Percentiles rank a stretch among this genome's conserved stretches.
These are phyloP conservation scores for Alisma plantagoaquatica DNA, from an alignment of 106 monocot species.

Conservation along the genomic window DNA sequence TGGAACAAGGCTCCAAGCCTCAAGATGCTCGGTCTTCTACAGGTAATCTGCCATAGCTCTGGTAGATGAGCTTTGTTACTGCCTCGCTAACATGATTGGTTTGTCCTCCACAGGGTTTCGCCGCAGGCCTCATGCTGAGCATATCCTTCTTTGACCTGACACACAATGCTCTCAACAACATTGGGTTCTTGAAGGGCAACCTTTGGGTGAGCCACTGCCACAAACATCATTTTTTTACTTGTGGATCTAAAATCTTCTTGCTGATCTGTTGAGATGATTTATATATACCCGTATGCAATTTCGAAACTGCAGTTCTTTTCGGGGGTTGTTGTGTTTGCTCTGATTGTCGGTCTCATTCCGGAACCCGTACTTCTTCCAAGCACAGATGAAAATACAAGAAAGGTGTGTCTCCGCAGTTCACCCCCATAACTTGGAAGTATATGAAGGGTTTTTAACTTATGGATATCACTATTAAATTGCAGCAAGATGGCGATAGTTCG, in stretches of 20 bases:
- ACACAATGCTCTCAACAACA: constrained; percentile 90
- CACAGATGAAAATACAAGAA: constrained; percentile 9
- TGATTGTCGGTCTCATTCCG: constrained; percentile 79
- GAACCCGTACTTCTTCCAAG: constrained; percentile 55
- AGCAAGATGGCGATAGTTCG: constrained; percentile 72
- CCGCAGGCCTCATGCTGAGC: constrained; percentile 97
- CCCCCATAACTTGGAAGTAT: too few species aligned
- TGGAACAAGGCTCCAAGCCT: constrained; percentile 59
- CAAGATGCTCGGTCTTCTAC: constrained; percentile 92
- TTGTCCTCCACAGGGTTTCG: constrained; percentile 67
- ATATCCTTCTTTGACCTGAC: constrained; percentile 97
- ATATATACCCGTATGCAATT: not conserved
- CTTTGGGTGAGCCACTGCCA: constrained; percentile 57
- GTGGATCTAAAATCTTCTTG: not conserved
- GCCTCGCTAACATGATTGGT: not conserved
- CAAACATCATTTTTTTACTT: not conserved
- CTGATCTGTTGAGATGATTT: not conserved
- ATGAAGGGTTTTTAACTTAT: too few species aligned
- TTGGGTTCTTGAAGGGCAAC: constrained; percentile 96
- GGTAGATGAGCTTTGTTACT: constrained; percentile 1
- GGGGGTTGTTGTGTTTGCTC: constrained; percentile 75
- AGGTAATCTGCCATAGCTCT: constrained; percentile 33
- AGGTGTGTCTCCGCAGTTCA: too few species aligned
- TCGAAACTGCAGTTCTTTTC: constrained; percentile 62
- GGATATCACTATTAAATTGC: constrained; percentile 5